Evolutionary conservation across 2,329 filamentous ascomycete species (phyloP).

Genomic region (Hypoxylon sp.): DNA sequence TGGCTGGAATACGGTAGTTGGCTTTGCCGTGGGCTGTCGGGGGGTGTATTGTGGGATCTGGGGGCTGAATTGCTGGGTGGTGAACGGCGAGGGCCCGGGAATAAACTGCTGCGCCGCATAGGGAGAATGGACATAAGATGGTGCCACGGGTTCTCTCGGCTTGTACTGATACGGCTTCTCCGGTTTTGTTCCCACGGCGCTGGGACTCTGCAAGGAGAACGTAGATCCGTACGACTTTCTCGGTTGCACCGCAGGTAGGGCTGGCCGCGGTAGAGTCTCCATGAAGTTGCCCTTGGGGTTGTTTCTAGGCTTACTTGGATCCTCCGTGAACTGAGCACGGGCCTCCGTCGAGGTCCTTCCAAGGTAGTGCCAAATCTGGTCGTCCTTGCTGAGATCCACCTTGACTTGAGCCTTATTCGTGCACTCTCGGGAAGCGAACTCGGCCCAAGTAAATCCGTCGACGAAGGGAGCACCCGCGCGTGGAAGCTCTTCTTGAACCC

Average conservation of each 20-base stretch:
- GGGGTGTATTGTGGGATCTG: conserved; percentile 14
- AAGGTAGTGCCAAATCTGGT: conserved; percentile 89
- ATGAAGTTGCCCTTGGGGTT: conserved; percentile 76
- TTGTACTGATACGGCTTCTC: conserved; percentile 49
- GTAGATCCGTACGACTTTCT: conserved; percentile 43
- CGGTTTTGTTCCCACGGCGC: conserved; percentile 29
- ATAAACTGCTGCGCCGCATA: conserved; percentile 50
- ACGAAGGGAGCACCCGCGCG: conserved; percentile 71
- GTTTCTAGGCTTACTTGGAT: conserved; percentile 66
- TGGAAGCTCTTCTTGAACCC: conserved; percentile 67
- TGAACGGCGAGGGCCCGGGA: conserved; percentile 40
- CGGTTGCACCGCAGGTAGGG: conserved; percentile 35
- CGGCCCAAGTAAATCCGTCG: conserved; percentile 76
- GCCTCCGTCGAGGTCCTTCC: conserved; percentile 87
- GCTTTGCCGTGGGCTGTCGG: conserved; percentile 7
- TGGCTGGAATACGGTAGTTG: conserved; percentile 5
- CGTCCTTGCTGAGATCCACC: conserved; percentile 74
- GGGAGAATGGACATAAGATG: conserved; percentile 36
- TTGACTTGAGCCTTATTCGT: conserved; percentile 69
- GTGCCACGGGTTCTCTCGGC: conserved; percentile 41
- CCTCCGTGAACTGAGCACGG: conserved; percentile 88
- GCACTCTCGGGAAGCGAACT: conserved; percentile 73
- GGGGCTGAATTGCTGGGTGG: conserved; percentile 38
- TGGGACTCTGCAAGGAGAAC: conserved; percentile 36
- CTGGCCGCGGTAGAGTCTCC: conserved; percentile 69